These are phyloP conservation scores for Cyberlindnera sargentensis DNA, from an alignment of 805 yeast species.

Conservation along the genomic window DNA sequence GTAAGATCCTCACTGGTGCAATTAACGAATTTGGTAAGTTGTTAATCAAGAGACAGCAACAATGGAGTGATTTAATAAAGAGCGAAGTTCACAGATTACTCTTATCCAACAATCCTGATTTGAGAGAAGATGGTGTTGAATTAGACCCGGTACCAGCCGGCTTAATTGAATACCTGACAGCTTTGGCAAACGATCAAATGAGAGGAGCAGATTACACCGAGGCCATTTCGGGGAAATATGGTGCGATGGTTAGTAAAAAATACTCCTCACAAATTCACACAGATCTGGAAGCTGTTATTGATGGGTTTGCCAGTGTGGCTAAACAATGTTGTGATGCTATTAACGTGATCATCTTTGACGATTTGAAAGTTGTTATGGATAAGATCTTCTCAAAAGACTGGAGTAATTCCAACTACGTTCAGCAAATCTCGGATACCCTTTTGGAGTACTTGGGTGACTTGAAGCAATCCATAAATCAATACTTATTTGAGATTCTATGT, in stretches of 20 bases:
- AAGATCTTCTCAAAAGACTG: constrained; percentile 61
- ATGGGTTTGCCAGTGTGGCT: constrained; percentile 72
- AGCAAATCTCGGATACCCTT: constrained; percentile 64
- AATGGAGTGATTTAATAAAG: constrained; percentile 52
- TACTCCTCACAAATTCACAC: constrained; percentile 54
- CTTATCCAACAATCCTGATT: constrained; percentile 15
- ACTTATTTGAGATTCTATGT: constrained; percentile 44
- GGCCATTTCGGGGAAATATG: constrained; percentile 58
- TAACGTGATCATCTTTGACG: constrained; percentile 61
- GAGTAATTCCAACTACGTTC: constrained; percentile 49
- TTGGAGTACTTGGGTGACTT: constrained; percentile 68
- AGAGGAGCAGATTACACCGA: constrained; percentile 64
- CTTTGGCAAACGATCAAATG: constrained; percentile 80
- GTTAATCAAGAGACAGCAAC: constrained; percentile 51
- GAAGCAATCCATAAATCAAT: constrained; percentile 42
- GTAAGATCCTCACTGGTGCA: constrained; percentile 71
- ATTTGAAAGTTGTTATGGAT: constrained; percentile 54
- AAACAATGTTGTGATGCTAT: constrained; percentile 52
- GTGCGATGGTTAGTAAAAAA: constrained; percentile 56
- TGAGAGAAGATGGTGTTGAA: constrained; percentile 23
- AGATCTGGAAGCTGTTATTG: constrained; percentile 57
- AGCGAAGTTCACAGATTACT: constrained; percentile 40
- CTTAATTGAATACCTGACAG: constrained; percentile 70
- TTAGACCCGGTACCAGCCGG: constrained; percentile 58
- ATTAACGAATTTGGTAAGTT: constrained; percentile 62